Evolutionary conservation across 768 basidiomycete genomes (phyloP).

Genomic region (Tricholoma bakamatsutake): DNA sequence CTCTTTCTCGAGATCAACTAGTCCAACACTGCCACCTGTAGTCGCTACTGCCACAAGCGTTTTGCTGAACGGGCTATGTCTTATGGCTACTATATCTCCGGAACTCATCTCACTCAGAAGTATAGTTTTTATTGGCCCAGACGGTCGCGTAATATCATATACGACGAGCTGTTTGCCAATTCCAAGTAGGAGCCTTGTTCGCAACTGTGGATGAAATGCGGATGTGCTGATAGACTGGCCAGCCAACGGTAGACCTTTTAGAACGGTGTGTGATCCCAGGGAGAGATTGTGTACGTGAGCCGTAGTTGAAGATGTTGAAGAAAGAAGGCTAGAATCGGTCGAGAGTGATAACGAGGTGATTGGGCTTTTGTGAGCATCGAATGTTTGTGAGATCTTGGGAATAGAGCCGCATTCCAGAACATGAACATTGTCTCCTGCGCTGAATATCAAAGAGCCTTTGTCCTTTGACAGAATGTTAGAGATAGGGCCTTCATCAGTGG

Average conservation of each 20-base stretch:
- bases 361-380: conserved; percentile 44
- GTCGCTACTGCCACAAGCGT: conserved; percentile 58
- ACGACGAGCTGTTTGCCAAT: conserved; percentile 47
- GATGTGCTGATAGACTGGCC: conserved; percentile 39
- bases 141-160: conserved; percentile 58
- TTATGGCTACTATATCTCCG: conserved; percentile 49
- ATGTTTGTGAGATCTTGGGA: conserved; percentile 38
- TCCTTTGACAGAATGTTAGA: conserved; percentile 28
- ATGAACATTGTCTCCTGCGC: conserved; percentile 38
- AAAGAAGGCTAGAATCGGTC: conserved; percentile 51
- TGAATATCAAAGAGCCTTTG: conserved; percentile 41
- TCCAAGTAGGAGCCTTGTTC: conserved; percentile 54
- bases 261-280: conserved; percentile 43
- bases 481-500: conserved; percentile 23
- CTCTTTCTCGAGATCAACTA: conserved; percentile 74
- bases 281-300: conserved; percentile 59
- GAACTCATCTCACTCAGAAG: conserved; percentile 35
- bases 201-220: conserved; percentile 57
- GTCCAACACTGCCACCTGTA: conserved; percentile 44
- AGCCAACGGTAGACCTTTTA: conserved; percentile 45
- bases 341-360: conserved; percentile 54
- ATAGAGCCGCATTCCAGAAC: conserved; percentile 41
- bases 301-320: conserved; percentile 44
- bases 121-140: conserved; percentile 48
- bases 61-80: conserved; percentile 74